Percentiles rank a stretch among this genome's conserved stretches.
These are phyloP conservation scores for Plectranthus barbatus DNA, from an alignment of 257 asterid species.

Conservation along the genomic window DNA sequence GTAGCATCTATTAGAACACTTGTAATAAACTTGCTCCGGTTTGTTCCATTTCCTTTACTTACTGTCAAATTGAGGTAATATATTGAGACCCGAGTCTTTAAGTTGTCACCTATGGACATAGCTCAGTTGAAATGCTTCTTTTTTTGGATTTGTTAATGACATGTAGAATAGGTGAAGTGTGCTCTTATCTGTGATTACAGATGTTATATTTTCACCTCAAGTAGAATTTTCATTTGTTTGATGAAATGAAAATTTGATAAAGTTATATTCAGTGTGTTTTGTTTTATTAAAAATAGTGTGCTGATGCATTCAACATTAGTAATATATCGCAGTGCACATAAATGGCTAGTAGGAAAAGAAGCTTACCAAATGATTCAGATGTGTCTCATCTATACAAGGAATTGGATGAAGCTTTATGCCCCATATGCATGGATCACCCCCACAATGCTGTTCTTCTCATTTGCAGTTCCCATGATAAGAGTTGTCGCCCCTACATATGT, in stretches of 20 bases:
- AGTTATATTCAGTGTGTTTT: background rate
- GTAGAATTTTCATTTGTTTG: background rate
- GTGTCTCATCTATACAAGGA: slow-evolving; percentile 59
- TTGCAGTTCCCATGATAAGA: slow-evolving; percentile 81
- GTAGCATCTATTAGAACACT: no score
- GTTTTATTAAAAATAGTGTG: slow-evolving; percentile 14
- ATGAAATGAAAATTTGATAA: background rate
- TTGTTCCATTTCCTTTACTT: no score
- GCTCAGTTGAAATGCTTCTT: no score
- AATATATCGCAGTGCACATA: slow-evolving; percentile 60
- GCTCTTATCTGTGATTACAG: background rate
- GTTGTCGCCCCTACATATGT: slow-evolving; percentile 85
- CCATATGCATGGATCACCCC: slow-evolving; percentile 90
- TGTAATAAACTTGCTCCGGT: no score
- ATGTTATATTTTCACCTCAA: background rate
- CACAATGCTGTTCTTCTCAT: slow-evolving; percentile 83
- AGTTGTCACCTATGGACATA: no score
- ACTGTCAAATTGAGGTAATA: no score
- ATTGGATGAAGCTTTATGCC: slow-evolving; percentile 89
- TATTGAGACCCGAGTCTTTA: no score
- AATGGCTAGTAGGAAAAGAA: slow-evolving; percentile 98
- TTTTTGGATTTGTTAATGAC: no score
- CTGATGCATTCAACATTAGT: slow-evolving; percentile 44
- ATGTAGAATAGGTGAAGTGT: no score
- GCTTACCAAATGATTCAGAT: slow-evolving; percentile 65